Evolutionary conservation across 2,329 filamentous ascomycete species (phyloP).

Genomic region (Phialemonium atrogriseum): DNA sequence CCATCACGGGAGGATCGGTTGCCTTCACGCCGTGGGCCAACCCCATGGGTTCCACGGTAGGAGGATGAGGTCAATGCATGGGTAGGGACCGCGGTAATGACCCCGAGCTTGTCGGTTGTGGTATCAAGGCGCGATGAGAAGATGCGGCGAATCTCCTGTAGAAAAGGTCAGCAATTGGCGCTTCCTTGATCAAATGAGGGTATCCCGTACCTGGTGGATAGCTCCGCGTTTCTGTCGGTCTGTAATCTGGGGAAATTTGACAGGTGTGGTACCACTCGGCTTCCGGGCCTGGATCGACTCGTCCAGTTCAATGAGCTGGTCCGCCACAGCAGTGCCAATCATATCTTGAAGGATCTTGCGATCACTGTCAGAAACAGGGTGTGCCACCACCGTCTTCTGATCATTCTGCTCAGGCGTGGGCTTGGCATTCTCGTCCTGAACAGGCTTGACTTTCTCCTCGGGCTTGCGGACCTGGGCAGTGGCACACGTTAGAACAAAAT

Average conservation of each 20-base stretch:
- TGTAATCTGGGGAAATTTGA: constrained; percentile 31
- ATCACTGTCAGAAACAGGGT: constrained; percentile 20
- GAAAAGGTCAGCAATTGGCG: constrained; percentile 10
- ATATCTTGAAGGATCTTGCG: constrained; percentile 28
- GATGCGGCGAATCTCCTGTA: constrained; percentile 60
- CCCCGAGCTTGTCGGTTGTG: constrained; percentile 46
- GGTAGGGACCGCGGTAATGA: constrained; percentile 57
- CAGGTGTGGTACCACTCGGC: constrained; percentile 18
- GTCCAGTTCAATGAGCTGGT: constrained; percentile 33
- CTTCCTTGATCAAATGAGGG: not conserved
- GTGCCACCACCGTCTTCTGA: constrained; percentile 6
- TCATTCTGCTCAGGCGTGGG: not conserved
- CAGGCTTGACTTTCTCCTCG: no score
- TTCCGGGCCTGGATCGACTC: constrained; percentile 23
- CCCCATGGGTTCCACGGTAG: constrained; percentile 14
- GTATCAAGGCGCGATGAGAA: constrained; percentile 76
- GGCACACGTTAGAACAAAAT: not conserved
- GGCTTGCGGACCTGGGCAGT: not conserved
- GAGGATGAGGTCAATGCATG: constrained; percentile 37
- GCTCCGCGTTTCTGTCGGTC: constrained; percentile 37
- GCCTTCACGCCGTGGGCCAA: constrained; percentile 1
- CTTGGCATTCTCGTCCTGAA: not conserved
- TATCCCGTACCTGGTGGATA: constrained; percentile 36
- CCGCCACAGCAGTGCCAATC: constrained; percentile 28
- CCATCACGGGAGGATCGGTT: constrained; percentile 9